Evolutionary conservation across 2,329 filamentous ascomycete species (phyloP).

Genomic region (Neonectria punicea): DNA sequence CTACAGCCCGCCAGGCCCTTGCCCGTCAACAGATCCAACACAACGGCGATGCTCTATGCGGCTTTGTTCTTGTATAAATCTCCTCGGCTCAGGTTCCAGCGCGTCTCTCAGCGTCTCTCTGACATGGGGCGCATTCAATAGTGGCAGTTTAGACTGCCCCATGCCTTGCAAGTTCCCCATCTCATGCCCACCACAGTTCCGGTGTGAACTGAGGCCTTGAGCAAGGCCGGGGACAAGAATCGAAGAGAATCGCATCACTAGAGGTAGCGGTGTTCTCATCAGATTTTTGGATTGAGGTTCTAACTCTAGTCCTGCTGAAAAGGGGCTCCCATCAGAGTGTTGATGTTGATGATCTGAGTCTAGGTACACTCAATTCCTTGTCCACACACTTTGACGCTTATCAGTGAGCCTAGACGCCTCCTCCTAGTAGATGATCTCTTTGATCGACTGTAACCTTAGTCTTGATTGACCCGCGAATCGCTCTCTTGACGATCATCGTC

Average conservation of each 20-base stretch:
- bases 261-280: not conserved
- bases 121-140: not conserved
- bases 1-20: not conserved
- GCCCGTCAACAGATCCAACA: not conserved
- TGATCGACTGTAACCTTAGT: not conserved
- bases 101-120: not conserved
- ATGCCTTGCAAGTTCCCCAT: not conserved
- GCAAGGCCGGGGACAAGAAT: not conserved
- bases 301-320: too few relatives aligned
- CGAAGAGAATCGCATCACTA: not conserved
- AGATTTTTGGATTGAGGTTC: too few relatives aligned
- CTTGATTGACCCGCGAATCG: slow-evolving; percentile 2
- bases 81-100: not conserved
- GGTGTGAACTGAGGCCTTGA: not conserved
- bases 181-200: not conserved
- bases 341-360: not conserved
- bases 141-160: not conserved
- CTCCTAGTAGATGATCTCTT: not conserved
- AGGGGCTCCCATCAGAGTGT: not conserved
- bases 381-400: too few relatives aligned
- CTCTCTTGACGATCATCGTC: not conserved
- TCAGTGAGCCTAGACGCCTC: not conserved
- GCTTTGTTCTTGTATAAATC: not conserved
- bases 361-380: too few relatives aligned
- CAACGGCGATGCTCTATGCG: not conserved